phyloP scores from a whole-genome alignment of 495 filamentous ascomycete genomes.

The Podospora sp. region DNA sequence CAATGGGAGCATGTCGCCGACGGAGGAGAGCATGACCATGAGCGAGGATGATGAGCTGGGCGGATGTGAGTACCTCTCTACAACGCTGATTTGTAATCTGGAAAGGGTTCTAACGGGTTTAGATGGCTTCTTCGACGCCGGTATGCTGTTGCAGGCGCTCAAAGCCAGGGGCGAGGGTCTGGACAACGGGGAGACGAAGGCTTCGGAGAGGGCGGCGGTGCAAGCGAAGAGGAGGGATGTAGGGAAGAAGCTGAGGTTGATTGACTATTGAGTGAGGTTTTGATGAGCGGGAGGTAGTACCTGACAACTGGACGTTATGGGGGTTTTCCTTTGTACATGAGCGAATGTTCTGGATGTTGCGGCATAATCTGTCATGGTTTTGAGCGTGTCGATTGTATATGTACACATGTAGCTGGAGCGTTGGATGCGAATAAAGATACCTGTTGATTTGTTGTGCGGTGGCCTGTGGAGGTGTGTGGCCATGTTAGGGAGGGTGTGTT shows the following conservation, averaged over 20 bases:
- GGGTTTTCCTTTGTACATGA: no score
- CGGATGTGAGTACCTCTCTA: slow-evolving; percentile 70
- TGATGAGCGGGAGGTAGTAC: no score
- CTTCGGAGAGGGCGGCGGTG: slow-evolving; percentile 50
- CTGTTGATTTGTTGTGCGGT: no score
- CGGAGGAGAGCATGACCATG: slow-evolving; percentile 63
- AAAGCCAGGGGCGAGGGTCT: slow-evolving; percentile 58
- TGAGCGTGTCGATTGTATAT: no score
- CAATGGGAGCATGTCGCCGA: slow-evolving; percentile 49
- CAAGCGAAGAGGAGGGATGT: slow-evolving; percentile 64
- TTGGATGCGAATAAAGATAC: no score
- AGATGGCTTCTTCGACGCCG: slow-evolving; percentile 97
- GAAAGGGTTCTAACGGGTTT: slow-evolving; percentile 26
- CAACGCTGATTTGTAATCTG: neutral
- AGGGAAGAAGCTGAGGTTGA: slow-evolving; percentile 76
- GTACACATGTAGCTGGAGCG: no score
- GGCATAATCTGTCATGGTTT: no score
- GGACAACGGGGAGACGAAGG: slow-evolving; percentile 46
- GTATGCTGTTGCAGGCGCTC: slow-evolving; percentile 86
- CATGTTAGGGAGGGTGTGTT: no score
- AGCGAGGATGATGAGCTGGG: slow-evolving; percentile 89
- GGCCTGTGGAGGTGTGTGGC: no score
- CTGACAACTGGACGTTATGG: no score
- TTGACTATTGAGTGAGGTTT: slow-evolving; percentile 60
- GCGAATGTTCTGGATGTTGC: no score